phyloP scores from a whole-genome alignment of 371 early-diverging fungal genomes.

The Paraphysoderma sedebokerense region DNA sequence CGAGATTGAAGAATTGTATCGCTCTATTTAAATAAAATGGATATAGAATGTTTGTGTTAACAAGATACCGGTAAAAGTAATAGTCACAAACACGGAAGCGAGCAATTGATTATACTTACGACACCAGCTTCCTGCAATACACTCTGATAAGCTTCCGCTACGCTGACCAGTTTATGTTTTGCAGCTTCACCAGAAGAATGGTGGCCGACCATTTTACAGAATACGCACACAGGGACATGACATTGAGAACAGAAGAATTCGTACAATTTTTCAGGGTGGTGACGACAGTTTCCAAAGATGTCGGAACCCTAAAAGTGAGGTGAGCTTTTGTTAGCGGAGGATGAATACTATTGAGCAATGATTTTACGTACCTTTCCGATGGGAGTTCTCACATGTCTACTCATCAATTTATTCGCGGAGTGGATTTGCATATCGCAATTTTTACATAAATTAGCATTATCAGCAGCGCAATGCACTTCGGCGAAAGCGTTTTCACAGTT shows the following conservation, averaged over 20 bases:
- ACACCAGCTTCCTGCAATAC: constrained; percentile 23
- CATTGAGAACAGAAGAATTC: constrained; percentile 41
- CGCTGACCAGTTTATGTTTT: constrained; percentile 28
- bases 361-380: constrained; percentile 28
- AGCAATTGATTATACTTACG: constrained; percentile 6
- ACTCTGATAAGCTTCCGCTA: constrained; percentile 24
- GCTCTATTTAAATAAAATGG: not conserved
- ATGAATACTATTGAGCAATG: not conserved
- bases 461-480: constrained; percentile 26
- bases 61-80: not conserved
- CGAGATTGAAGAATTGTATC: constrained; percentile 15
- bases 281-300: constrained; percentile 29
- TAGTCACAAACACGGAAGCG: not conserved
- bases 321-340: not conserved
- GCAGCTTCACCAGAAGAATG: constrained; percentile 32
- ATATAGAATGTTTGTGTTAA: not conserved
- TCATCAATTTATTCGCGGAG: constrained; percentile 18
- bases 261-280: constrained; percentile 26
- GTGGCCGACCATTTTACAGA: constrained; percentile 37
- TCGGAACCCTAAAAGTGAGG: too few relatives aligned
- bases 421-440: constrained; percentile 28
- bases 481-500: constrained; percentile 31
- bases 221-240: constrained; percentile 36
- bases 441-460: constrained; percentile 31
- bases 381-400: constrained; percentile 22